phyloP scores from a whole-genome alignment of 1,284 basidiomycete species.

The Omphalotus olearius region DNA sequence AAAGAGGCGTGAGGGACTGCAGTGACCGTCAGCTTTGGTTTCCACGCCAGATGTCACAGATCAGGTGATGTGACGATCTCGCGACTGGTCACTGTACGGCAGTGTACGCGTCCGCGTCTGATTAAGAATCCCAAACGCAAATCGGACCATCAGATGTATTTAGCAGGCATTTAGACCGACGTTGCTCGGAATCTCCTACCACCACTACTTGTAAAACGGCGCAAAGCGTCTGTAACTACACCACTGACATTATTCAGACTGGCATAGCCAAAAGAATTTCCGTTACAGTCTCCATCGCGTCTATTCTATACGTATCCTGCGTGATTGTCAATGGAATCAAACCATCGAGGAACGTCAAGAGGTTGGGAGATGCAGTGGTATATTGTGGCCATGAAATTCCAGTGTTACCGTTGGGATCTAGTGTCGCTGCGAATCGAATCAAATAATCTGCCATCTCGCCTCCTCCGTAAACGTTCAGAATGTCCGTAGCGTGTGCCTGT shows the following conservation, averaged over 20 bases:
- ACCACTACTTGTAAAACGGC: too few relatives aligned
- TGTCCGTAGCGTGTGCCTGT: conserved; percentile 35
- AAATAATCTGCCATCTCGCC: conserved; percentile 37
- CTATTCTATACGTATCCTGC: conserved; percentile 38
- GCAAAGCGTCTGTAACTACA: too few relatives aligned
- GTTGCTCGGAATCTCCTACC: too few relatives aligned
- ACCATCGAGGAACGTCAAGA: conserved; percentile 44
- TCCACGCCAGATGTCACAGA: too few relatives aligned
- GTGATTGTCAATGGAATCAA: conserved; percentile 28
- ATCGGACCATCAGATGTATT: too few relatives aligned
- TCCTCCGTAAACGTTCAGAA: conserved; percentile 32
- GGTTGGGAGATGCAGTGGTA: conserved; percentile 28
- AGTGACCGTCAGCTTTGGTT: too few relatives aligned
- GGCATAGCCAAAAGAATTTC: conserved; percentile 34
- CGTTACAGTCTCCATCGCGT: conserved; percentile 36
- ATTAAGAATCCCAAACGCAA: too few relatives aligned
- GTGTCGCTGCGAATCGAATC: conserved; percentile 36
- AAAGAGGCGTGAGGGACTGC: too few relatives aligned
- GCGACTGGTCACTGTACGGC: too few relatives aligned
- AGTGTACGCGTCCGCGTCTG: too few relatives aligned
- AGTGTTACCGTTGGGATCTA: conserved; percentile 44
- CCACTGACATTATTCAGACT: conserved; percentile 20
- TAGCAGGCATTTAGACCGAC: too few relatives aligned
- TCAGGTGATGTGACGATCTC: too few relatives aligned
- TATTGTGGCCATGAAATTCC: conserved; percentile 48